These are phyloP conservation scores for Rhodotorula sp. DNA, from an alignment of 1,284 basidiomycete genomes.

Conservation along the genomic window DNA sequence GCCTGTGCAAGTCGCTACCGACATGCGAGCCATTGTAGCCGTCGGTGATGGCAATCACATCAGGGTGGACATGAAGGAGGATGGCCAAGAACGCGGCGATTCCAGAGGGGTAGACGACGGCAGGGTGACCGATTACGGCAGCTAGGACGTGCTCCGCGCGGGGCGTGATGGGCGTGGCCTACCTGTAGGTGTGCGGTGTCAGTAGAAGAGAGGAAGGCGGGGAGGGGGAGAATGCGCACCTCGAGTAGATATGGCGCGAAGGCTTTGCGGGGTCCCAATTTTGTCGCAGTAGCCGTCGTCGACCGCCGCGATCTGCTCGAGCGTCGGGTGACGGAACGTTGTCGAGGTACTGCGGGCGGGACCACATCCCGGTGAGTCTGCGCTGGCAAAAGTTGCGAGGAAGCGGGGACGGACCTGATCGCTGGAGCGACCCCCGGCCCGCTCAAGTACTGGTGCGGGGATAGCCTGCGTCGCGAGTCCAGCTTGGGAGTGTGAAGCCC, in stretches of 20 bases:
- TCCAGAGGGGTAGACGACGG: slow-evolving; percentile 60
- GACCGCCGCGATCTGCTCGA: slow-evolving; percentile 7
- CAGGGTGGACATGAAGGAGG: slow-evolving; percentile 67
- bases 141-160: slow-evolving; percentile 33
- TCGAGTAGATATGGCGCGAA: slow-evolving; percentile 24
- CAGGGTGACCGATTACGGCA: slow-evolving; percentile 55
- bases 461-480: background rate
- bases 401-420: background rate
- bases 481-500: background rate
- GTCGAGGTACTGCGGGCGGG: slow-evolving; percentile 24
- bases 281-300: slow-evolving; percentile 12
- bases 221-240: background rate
- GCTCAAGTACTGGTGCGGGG: background rate
- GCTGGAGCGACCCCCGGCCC: background rate
- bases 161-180: slow-evolving; percentile 28
- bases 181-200: background rate
- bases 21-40: slow-evolving; percentile 75
- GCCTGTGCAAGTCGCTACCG: slow-evolving; percentile 58
- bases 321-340: slow-evolving; percentile 31
- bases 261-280: slow-evolving; percentile 24
- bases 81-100: slow-evolving; percentile 51
- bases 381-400: background rate
- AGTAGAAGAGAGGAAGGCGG: background rate
- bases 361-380: background rate
- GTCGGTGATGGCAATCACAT: slow-evolving; percentile 72